Evolutionary conservation across 148 eudicot species (phyloP), one percentile per base, ranked within the genome.

Genomic region (Chenopodium berlandieri): DNA sequence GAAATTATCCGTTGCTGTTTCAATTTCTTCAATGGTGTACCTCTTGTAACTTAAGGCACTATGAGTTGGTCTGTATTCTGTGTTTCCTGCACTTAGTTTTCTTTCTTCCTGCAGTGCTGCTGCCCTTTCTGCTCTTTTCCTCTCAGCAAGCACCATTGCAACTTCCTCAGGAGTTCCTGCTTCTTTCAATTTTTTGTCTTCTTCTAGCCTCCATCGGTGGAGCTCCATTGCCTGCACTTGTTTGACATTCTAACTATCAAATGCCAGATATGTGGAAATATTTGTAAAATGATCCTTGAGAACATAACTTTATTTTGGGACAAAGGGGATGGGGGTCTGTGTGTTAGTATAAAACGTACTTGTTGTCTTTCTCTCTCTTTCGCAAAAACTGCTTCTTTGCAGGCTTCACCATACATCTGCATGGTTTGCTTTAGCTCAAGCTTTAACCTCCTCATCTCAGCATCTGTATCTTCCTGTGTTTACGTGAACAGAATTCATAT

Each of bases 331-430:
- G 9, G 66, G 44, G 19, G 27, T 70, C 10, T 31, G 23, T 30
- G 40, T 46, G 63, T 48, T 58, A 50, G 50, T 25, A 17, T 14
- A 77, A 62, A 22, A 80, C 83, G 40, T 71, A 84, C 86, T 27
- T 72, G 79, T 71, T 79, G 74, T n/a, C 70, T 80, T 80, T 80
- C 98, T 93, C 88, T 90, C 79, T 95, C 92, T 83, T 88, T 89
- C 58, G 97, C 97, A 58, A 87, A 52, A 52, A 92, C 85, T 79
- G 98, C 98, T 89, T 95, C 97, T 84, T 91, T 95, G 87, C 98
- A 95, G 13, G 94, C 98, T 77, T 95, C 86, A 64, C 94, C 91
- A 31, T 95, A 95, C 91, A 95, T 72, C 6, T 92, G 91, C 97
- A 93, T 92, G 9, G 97, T 93, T 88, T 89, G 94, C 83, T 89